phyloP scores from a whole-genome alignment of 179 eudicot species.

The Camellia oleifera region DNA sequence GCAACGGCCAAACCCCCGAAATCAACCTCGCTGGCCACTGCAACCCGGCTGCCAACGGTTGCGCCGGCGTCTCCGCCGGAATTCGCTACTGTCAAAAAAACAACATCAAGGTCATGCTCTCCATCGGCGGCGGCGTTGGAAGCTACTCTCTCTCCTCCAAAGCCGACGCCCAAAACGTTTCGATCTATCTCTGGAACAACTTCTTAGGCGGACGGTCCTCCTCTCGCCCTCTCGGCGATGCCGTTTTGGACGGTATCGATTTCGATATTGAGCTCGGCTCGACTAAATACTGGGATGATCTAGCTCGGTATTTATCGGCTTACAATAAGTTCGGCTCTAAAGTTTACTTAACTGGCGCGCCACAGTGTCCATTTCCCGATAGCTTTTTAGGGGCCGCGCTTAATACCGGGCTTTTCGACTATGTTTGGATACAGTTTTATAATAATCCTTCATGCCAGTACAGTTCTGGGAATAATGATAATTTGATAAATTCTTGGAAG shows the following conservation, averaged over 20 bases:
- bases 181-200: constrained; percentile 34
- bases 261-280: constrained; percentile 65
- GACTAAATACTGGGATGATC: constrained; percentile 24
- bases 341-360: constrained; percentile 57
- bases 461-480: neutral
- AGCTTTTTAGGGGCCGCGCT: constrained; percentile 18
- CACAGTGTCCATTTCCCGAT: constrained; percentile 53
- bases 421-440: constrained; percentile 56
- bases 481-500: constrained; percentile 36
- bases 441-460: constrained; percentile 43
- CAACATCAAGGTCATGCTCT: constrained; percentile 39
- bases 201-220: constrained; percentile 17
- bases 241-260: constrained; percentile 50
- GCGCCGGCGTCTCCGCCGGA: constrained; percentile 31
- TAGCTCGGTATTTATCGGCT: neutral
- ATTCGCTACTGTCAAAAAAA: constrained; percentile 43
- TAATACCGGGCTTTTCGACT: constrained; percentile 9
- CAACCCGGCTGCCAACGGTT: constrained; percentile 39
- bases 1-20: constrained; percentile 55
- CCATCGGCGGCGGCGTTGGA: constrained; percentile 10
- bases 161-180: constrained; percentile 39
- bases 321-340: neutral
- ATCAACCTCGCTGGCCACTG: constrained; percentile 28
- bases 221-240: constrained; percentile 2
- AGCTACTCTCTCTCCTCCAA: constrained; percentile 47